Percentiles rank a stretch among this genome's conserved stretches.
Conservation (phyloP, 1,284 basidiomycete genomes). For the Ustilago bromivora region DNA sequence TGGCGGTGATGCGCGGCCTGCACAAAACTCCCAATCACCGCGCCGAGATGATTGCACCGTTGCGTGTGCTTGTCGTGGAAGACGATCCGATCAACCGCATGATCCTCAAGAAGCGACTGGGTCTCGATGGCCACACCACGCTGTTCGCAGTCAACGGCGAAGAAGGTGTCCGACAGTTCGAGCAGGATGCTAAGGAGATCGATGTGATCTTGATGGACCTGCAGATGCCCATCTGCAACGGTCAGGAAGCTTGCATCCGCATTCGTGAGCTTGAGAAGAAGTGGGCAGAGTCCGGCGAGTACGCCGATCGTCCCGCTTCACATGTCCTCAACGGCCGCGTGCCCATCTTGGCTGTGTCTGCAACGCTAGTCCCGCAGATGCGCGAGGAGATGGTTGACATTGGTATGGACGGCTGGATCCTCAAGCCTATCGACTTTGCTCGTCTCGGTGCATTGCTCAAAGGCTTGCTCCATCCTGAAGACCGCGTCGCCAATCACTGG, state of each 20-base stretch:
- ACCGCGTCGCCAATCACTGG: conserved; percentile 57
- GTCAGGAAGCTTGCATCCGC: conserved; percentile 78
- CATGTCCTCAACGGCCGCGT: conserved; percentile 77
- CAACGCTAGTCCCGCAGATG: conserved; percentile 79
- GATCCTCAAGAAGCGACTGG: conserved; percentile 79
- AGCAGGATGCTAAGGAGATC: conserved; percentile 75
- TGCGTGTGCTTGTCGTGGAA: conserved; percentile 64
- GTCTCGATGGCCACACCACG: conserved; percentile 78
- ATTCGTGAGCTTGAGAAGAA: conserved; percentile 71
- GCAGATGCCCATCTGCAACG: conserved; percentile 86
- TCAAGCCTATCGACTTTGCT: conserved; percentile 84
- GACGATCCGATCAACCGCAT: conserved; percentile 81
- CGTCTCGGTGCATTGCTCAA: conserved; percentile 57
- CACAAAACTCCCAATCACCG: conserved; percentile 28
- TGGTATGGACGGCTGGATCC: conserved; percentile 86
- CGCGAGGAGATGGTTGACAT: conserved; percentile 75
- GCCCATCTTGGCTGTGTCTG: conserved; percentile 86
- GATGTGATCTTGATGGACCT: conserved; percentile 87
- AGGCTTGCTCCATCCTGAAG: conserved; percentile 50
- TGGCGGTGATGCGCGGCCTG: conserved; percentile 42
- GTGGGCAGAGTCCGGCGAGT: conserved; percentile 24
- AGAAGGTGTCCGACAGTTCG: conserved; percentile 78
- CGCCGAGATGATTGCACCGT: conserved; percentile 40
- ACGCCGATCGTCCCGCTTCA: conserved; percentile 53
- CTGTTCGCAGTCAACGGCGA: conserved; percentile 81